These are phyloP conservation scores for Smittium culicis DNA, from an alignment of 371 early-diverging fungal genomes.

Conservation along the genomic window DNA sequence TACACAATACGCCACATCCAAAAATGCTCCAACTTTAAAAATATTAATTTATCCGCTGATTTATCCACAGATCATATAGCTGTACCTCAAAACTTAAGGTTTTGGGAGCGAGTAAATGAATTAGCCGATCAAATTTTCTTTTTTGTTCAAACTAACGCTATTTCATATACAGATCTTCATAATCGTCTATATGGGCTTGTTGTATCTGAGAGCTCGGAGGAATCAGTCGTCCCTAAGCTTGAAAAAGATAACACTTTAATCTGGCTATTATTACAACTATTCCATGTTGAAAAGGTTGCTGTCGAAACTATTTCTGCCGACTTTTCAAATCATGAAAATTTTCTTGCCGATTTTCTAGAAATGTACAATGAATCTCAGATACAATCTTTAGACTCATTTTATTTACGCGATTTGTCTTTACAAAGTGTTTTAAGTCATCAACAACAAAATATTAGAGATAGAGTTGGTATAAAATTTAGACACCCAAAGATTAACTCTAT, in stretches of 20 bases:
- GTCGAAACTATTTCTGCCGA: slow-evolving; percentile 33
- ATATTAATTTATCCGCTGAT: slow-evolving; percentile 17
- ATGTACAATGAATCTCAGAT: slow-evolving; percentile 64
- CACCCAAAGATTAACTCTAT: slow-evolving; percentile 53
- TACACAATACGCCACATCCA: slow-evolving; percentile 54
- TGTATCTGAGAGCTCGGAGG: slow-evolving; percentile 36
- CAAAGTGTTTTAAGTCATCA: slow-evolving; percentile 58
- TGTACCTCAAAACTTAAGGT: slow-evolving; percentile 48
- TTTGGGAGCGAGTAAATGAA: slow-evolving; percentile 62
- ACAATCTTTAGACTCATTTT: slow-evolving; percentile 55
- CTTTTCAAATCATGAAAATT: slow-evolving; percentile 52
- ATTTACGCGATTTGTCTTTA: slow-evolving; percentile 56
- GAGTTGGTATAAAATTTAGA: slow-evolving; percentile 51
- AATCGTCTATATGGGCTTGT: slow-evolving; percentile 47
- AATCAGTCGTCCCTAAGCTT: slow-evolving; percentile 33
- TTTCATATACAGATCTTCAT: slow-evolving; percentile 50
- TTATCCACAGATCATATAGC: slow-evolving; percentile 16
- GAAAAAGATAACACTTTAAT: slow-evolving; percentile 59
- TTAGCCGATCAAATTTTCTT: slow-evolving; percentile 64
- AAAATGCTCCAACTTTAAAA: slow-evolving; percentile 38
- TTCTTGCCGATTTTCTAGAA: slow-evolving; percentile 49
- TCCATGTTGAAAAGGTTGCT: slow-evolving; percentile 35
- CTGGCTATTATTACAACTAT: slow-evolving; percentile 56
- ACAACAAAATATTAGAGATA: slow-evolving; percentile 46
- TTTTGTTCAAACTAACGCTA: slow-evolving; percentile 49